phyloP scores from a whole-genome alignment of 176 grass and related monocot genomes.

The Avena eriantha region DNA sequence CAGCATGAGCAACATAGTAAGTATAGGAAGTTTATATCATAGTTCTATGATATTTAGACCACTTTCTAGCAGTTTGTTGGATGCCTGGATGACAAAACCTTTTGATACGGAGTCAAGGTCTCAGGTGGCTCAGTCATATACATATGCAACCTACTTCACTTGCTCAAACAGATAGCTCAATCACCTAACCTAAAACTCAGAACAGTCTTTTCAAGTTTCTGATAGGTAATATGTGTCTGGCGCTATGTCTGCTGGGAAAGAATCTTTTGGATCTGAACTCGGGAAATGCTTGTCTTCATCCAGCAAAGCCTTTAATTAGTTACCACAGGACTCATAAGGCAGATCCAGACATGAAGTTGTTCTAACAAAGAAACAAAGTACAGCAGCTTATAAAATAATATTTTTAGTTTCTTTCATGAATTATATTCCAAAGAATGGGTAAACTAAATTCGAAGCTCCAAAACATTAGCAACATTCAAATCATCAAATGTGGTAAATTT shows the following conservation, averaged over 20 bases:
- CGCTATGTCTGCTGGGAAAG: background rate
- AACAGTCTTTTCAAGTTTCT: background rate
- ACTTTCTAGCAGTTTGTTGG: conserved; percentile 24
- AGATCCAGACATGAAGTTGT: conserved; percentile 9
- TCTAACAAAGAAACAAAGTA: background rate
- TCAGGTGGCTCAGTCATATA: background rate
- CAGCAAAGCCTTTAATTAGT: conserved; percentile 14
- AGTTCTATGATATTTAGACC: background rate
- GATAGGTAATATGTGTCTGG: conserved; percentile 1
- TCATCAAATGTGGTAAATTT: background rate
- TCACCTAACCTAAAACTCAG: background rate
- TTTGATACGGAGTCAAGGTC: background rate
- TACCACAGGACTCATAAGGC: background rate
- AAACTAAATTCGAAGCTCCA: background rate
- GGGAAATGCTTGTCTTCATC: conserved; percentile 5
- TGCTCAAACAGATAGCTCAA: background rate
- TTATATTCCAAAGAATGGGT: background rate
- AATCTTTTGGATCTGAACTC: conserved; percentile 15
- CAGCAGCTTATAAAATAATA: background rate
- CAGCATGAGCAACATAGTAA: conserved; percentile 1
- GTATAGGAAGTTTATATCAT: conserved; percentile 21
- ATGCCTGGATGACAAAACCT: conserved; percentile 19
- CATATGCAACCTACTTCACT: conserved; percentile 6
- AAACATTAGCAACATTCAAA: background rate
- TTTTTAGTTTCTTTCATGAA: background rate